phyloP scores from a whole-genome alignment of 768 basidiomycete genomes.

The Tricholoma hemisulphureum region DNA sequence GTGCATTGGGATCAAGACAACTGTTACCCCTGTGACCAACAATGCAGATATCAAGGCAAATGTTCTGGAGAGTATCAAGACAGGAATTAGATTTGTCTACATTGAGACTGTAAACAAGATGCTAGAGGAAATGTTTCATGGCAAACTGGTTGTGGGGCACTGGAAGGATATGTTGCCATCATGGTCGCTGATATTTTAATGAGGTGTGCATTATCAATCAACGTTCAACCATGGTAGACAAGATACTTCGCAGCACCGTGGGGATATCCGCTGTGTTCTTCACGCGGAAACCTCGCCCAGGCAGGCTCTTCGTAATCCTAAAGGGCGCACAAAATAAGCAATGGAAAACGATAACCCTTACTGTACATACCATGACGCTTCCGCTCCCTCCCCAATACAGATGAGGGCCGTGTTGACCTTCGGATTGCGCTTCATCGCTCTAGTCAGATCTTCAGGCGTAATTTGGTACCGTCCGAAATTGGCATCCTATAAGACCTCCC shows the following conservation, averaged over 20 bases:
- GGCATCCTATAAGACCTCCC: conserved; percentile 43
- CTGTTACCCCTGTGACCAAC: no score
- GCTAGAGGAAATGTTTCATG: no score
- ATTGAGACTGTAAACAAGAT: no score
- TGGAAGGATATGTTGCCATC: no score
- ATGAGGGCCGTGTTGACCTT: conserved; percentile 68
- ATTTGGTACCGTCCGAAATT: conserved; percentile 66
- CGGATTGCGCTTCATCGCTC: conserved; percentile 56
- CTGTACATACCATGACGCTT: conserved; percentile 51
- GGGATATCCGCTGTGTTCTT: conserved; percentile 64
- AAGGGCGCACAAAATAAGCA: background rate
- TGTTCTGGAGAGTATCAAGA: no score
- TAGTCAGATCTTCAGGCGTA: conserved; percentile 54
- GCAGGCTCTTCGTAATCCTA: conserved; percentile 64
- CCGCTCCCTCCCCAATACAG: conserved; percentile 69
- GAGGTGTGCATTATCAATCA: no score
- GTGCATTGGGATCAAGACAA: no score
- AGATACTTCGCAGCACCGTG: conserved; percentile 57
- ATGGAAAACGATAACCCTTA: background rate
- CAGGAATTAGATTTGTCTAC: no score
- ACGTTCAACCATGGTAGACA: conserved; percentile 57
- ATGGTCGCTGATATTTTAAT: no score
- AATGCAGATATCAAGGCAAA: no score
- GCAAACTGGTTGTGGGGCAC: no score
- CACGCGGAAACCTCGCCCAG: conserved; percentile 59